These are phyloP conservation scores for Cercospora berteroae DNA, from an alignment of 2,329 filamentous ascomycete species.

Conservation along the genomic window DNA sequence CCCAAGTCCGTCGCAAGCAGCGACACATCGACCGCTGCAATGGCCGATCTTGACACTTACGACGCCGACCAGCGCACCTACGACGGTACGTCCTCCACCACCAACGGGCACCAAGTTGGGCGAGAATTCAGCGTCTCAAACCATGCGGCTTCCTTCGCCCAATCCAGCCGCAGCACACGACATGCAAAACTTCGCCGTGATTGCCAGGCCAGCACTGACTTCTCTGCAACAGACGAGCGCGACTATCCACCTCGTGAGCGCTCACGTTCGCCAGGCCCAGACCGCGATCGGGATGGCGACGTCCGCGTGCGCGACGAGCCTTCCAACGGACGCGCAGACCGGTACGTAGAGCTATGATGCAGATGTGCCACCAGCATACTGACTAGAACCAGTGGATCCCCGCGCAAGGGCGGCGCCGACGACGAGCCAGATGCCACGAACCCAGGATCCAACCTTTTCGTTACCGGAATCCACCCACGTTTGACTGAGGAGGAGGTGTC, in stretches of 20 bases:
- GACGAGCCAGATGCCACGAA: slow-evolving; percentile 75
- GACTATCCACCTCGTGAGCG: slow-evolving; percentile 60
- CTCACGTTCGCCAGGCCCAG: slow-evolving; percentile 62
- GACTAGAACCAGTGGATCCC: slow-evolving; percentile 9
- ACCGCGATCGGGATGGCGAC: slow-evolving; percentile 50
- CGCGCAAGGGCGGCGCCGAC: slow-evolving; percentile 38
- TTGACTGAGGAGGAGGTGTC: slow-evolving; percentile 86
- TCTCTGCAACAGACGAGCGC: slow-evolving; percentile 53
- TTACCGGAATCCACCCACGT: slow-evolving; percentile 94
- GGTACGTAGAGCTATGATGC: slow-evolving; percentile 39
- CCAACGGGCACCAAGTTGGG: neutral
- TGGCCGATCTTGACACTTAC: slow-evolving; percentile 59
- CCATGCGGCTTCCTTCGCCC: neutral
- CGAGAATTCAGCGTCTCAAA: neutral
- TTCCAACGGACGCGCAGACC: slow-evolving; percentile 58
- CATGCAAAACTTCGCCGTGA: neutral
- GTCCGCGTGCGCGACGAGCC: slow-evolving; percentile 58
- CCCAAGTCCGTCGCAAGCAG: neutral
- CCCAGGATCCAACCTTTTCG: slow-evolving; percentile 96
- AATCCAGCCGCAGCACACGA: neutral
- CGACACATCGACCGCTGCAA: slow-evolving; percentile 23
- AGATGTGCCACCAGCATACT: neutral
- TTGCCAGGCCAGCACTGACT: slow-evolving; percentile 15
- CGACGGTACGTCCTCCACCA: slow-evolving; percentile 54
- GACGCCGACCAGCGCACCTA: slow-evolving; percentile 65